These are phyloP conservation scores for Hippophae tibetana DNA, from an alignment of 306 rosid species.

Conservation along the genomic window DNA sequence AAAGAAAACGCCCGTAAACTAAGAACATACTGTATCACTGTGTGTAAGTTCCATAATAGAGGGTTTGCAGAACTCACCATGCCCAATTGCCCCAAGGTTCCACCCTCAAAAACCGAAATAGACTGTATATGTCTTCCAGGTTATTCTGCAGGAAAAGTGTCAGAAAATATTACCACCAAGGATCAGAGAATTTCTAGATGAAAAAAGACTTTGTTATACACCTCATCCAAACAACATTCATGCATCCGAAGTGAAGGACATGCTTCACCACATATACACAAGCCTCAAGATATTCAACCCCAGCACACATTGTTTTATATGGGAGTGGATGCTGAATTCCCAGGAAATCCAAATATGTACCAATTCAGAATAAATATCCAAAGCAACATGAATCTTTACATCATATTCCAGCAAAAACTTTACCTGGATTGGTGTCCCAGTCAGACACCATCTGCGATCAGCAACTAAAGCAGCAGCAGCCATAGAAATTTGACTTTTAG, in stretches of 20 bases:
- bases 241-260: no score
- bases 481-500: constrained; percentile 79
- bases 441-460: constrained; percentile 92
- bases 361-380: not conserved
- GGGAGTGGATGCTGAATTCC: no score
- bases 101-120: constrained; percentile 82
- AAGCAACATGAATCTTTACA: not conserved
- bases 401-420: constrained; percentile 4
- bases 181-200: constrained; percentile 14
- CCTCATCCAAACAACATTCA: not conserved
- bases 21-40: not conserved
- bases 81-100: constrained; percentile 99
- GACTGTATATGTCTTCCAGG: constrained; percentile 86
- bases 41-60: not conserved
- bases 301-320: no score
- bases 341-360: no score
- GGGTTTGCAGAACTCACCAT: constrained; percentile 41
- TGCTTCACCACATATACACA: no score
- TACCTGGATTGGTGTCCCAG: constrained; percentile 97
- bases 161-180: constrained; percentile 24
- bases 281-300: no score
- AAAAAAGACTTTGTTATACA: constrained; percentile 5
- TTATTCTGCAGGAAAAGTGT: constrained; percentile 55
- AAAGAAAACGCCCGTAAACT: not conserved
- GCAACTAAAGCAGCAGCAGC: constrained; percentile 77